Base-by-base conservation (phyloP, 768 basidiomycete genomes). In the Mycena latifolia region DNA sequence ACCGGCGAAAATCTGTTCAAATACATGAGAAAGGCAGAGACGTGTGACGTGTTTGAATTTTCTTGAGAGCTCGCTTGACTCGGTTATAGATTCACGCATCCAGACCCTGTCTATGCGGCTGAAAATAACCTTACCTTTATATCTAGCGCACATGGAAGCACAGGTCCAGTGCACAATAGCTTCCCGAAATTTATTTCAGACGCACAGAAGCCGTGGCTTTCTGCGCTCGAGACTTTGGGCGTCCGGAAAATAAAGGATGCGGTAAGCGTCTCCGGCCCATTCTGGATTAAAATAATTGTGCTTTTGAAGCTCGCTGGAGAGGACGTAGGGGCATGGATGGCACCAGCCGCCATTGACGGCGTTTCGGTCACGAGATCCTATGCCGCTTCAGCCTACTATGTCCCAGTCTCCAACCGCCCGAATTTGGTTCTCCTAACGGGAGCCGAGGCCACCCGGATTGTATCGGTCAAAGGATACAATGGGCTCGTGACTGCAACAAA, bases 1-100 rank as follows among this genome's bases (percentile, higher is more conserved):
- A 78, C 74, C 33, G 80, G 77, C 73, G 69, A 75, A 10, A 66
- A 72, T 28, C 74, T 74, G 27, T 61, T 70, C 6, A 71, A 76
- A 63, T 75, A 75, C 57, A 71, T 66, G 50, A 75, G 71, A 48
- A 73, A 71, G 48, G 55, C 63, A 22, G 78, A 79, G 63, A 76
- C 59, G 75, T 59, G 24, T 47, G 57, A 17, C 4, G 3, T 5
- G 18, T 75, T n/a, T 6, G 35, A 14, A 63, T 51, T 33, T 28
- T 18, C 12, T 20, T 59, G 20, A n/a, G 18, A 33, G 5, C 27
- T 18, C 9, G 2, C 7, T 31, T 10, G 29, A 45, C 46, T 17
- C 25, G 27, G 11, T 2, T 22, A 28, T 43, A 59, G 59, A 3
- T 67, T 67, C 54, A 67, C 60, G 11, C 55, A 29, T 43, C 63